Base-by-base conservation (phyloP, 2,329 filamentous ascomycete species). In the Talaromyces sp. region DNA sequence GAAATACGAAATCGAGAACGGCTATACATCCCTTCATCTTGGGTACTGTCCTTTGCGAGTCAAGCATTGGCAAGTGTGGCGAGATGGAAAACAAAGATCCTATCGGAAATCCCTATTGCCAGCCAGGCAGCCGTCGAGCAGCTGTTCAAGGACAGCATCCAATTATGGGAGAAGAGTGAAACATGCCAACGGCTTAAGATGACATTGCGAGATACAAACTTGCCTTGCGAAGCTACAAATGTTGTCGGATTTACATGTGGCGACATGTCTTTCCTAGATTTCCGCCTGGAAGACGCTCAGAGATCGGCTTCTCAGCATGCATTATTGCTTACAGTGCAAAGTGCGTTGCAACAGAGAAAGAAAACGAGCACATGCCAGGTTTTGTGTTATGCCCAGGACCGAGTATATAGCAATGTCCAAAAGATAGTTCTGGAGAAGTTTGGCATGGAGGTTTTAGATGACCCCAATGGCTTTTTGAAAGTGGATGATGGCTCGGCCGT, bases 161-260 rank as follows among this genome's bases (percentile, higher is more conserved):
- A 19, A n/a, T 10, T 26, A 19, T 57, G 55, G 41, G 46, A 48
- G 26, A 9, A 48, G 38, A 57, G 29, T 51, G 55, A 19, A 27
- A 48, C 26, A n/a, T 57, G 55, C 19, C 35, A 35, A 26, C 35
- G 43, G 26, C 26, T 57, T 9, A 48, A 27, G 14, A 14, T 27
- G 6, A 57, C 26, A 17, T 27, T 55, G 5, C n/a, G 12, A 27
- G 19, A 19, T 24, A 32, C 53, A 24, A 10, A 51, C 11, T 12
- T 38, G 9, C 56, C 46, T 19, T 31, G 35, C 7, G 46, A 35
- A 19, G 14, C 52, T 9, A 24, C 32, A 6, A 58, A 53, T 3
- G 51, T 58, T 29, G 27, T 58, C 12, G 50, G 32, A 4, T 43
- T 58, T 58, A 50, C 48, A 26, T 56, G 52, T 12, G 52, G 52